A percentile compares a stretch with the other conserved stretches of the same genome.
phyloP scores from a whole-genome alignment of 2,329 filamentous ascomycete species.

The Coccinonectria pachysandricola region DNA sequence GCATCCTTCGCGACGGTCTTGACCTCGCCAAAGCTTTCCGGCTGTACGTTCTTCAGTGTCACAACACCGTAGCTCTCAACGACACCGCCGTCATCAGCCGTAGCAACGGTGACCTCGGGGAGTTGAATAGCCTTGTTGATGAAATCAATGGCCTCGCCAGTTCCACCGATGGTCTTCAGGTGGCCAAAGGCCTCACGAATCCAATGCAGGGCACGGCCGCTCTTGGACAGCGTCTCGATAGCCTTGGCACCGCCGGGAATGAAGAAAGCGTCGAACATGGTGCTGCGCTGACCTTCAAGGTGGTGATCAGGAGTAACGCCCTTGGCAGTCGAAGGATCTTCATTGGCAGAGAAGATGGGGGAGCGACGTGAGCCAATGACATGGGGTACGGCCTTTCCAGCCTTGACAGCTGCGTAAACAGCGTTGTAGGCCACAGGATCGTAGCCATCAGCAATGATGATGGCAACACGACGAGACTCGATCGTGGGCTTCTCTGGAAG shows the following conservation, averaged over 20 bases:
- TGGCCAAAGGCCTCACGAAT: conserved; percentile 74
- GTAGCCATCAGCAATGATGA: conserved; percentile 70
- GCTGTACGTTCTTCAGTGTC: conserved; percentile 45
- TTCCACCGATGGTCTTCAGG: conserved; percentile 67
- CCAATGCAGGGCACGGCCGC: conserved; percentile 66
- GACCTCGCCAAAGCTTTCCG: conserved; percentile 50
- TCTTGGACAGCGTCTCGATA: conserved; percentile 53
- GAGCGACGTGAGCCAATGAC: conserved; percentile 62
- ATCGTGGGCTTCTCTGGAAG: conserved; percentile 55
- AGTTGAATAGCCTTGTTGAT: conserved; percentile 40
- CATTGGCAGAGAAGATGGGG: conserved; percentile 51
- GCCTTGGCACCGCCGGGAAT: conserved; percentile 61
- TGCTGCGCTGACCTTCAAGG: conserved; percentile 68
- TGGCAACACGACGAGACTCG: conserved; percentile 58
- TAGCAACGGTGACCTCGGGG: conserved; percentile 31
- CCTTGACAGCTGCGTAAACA: conserved; percentile 52
- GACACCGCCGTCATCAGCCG: conserved; percentile 31
- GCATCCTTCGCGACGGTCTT: conserved; percentile 56
- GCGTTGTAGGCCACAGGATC: conserved; percentile 55
- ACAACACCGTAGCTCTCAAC: conserved; percentile 67
- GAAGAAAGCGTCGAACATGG: conserved; percentile 72
- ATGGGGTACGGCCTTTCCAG: conserved; percentile 55
- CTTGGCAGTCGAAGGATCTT: conserved; percentile 38
- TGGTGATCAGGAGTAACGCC: conserved; percentile 64
- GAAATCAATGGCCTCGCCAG: conserved; percentile 59